A percentile compares a stretch with the other conserved stretches of the same genome.
Evolutionary conservation across 2,329 filamentous ascomycete genomes (phyloP).

Genomic region (Curvularia spicifera): DNA sequence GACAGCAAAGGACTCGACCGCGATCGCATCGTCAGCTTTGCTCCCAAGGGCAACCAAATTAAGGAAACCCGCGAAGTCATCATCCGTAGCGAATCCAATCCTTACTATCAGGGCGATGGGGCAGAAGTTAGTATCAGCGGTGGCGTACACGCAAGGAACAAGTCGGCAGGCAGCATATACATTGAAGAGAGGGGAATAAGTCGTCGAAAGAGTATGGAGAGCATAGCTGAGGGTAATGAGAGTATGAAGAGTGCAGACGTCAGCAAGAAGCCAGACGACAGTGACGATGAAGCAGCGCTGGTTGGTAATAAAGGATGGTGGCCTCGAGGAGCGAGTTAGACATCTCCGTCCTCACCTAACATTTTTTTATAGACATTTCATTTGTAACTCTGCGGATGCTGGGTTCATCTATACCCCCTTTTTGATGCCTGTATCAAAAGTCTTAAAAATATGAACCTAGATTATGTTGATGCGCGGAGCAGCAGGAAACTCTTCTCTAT

Average conservation of each 20-base stretch:
- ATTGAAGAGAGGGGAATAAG: slow-evolving; percentile 16
- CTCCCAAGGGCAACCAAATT: slow-evolving; percentile 38
- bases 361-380: not conserved
- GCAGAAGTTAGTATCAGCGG: slow-evolving; percentile 22
- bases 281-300: slow-evolving; percentile 35
- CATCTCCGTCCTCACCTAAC: not conserved
- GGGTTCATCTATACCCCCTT: not conserved
- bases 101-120: slow-evolving; percentile 18
- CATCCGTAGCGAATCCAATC: slow-evolving; percentile 35
- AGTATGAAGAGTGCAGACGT: slow-evolving; percentile 29
- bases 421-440: not conserved
- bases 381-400: not conserved
- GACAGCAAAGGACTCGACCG: slow-evolving; percentile 16
- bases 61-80: slow-evolving; percentile 41
- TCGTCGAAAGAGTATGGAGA: slow-evolving; percentile 32
- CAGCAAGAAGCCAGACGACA: slow-evolving; percentile 25
- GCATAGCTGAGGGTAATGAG: slow-evolving; percentile 31
- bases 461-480: not conserved
- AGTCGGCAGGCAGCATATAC: slow-evolving; percentile 13
- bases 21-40: slow-evolving; percentile 29
- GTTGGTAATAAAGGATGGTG: slow-evolving; percentile 19
- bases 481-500: not conserved
- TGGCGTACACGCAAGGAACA: slow-evolving; percentile 8
- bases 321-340: slow-evolving; percentile 11
- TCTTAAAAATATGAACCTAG: not conserved